Percentiles rank a stretch among this genome's conserved stretches.
Evolutionary conservation across 768 basidiomycete genomes (phyloP).

Genomic region (Kwoniella mangroviensis): DNA sequence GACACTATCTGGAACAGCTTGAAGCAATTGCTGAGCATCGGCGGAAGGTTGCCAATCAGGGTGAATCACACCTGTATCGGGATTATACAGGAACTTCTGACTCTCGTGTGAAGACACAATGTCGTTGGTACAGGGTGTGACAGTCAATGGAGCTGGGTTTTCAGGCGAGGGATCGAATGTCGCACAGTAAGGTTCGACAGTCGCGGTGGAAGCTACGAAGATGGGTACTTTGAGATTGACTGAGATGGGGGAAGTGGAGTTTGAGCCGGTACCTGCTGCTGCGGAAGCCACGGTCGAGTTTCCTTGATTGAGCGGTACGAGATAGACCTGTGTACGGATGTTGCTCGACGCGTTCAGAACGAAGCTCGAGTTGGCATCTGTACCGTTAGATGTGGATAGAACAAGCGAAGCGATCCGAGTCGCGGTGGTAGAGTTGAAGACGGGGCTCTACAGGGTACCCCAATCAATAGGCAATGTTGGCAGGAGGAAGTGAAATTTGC

Average conservation of each 20-base stretch:
- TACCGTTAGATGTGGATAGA: constrained; percentile 52
- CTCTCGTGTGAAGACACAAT: constrained; percentile 58
- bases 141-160: constrained; percentile 63
- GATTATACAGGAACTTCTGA: constrained; percentile 69
- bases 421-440: constrained; percentile 56
- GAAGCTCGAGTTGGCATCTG: constrained; percentile 57
- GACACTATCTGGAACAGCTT: constrained; percentile 36
- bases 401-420: constrained; percentile 61
- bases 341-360: constrained; percentile 64
- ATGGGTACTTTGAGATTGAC: constrained; percentile 63
- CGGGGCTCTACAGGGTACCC: constrained; percentile 54
- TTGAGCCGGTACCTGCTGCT: constrained; percentile 13
- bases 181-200: constrained; percentile 64
- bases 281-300: constrained; percentile 25
- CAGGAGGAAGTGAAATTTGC: neutral
- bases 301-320: constrained; percentile 55
- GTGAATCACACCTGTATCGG: constrained; percentile 61
- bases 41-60: constrained; percentile 63
- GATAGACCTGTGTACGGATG: constrained; percentile 61
- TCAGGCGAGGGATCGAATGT: constrained; percentile 67
- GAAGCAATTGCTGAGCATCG: constrained; percentile 26
- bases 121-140: constrained; percentile 60
- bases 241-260: constrained; percentile 31
- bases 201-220: constrained; percentile 59
- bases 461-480: neutral